These are phyloP conservation scores for Penicillium arizonense DNA, from an alignment of 495 filamentous ascomycete species.

Conservation along the genomic window DNA sequence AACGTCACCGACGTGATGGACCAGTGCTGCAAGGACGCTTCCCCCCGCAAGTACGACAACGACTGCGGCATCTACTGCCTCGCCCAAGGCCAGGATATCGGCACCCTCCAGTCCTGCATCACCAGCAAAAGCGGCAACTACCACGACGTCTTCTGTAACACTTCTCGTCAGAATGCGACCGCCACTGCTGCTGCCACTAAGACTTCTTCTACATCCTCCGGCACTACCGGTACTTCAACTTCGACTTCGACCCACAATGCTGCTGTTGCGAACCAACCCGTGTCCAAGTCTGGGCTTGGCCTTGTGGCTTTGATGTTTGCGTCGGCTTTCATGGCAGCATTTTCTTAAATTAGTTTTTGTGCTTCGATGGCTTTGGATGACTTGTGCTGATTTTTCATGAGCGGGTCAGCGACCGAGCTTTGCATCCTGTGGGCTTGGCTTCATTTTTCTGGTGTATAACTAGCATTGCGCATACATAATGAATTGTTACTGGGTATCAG, in stretches of 20 bases:
- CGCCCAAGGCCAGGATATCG: constrained; percentile 41
- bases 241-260: constrained; percentile 16
- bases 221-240: constrained; percentile 24
- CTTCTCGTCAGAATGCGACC: constrained; percentile 28
- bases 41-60: constrained; percentile 41
- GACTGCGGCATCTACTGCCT: constrained; percentile 53
- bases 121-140: constrained; percentile 28
- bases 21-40: constrained; percentile 43
- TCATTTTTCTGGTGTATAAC: too few relatives aligned
- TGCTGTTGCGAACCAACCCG: constrained; percentile 13
- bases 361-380: background rate
- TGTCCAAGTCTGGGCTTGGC: constrained; percentile 36
- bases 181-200: constrained; percentile 34
- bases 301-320: constrained; percentile 38
- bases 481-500: too few relatives aligned
- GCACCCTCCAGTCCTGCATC: constrained; percentile 35
- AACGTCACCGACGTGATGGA: constrained; percentile 41
- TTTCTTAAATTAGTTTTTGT: constrained; percentile 13
- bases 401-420: too few relatives aligned
- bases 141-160: constrained; percentile 39
- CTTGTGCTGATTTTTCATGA: background rate
- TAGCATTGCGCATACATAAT: too few relatives aligned
- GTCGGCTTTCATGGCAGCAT: constrained; percentile 30
- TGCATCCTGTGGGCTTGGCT: too few relatives aligned
- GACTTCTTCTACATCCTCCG: constrained; percentile 14